These are phyloP conservation scores for Rhizophlyctis rosea DNA, from an alignment of 192 early-diverging fungal genomes.

Conservation along the genomic window DNA sequence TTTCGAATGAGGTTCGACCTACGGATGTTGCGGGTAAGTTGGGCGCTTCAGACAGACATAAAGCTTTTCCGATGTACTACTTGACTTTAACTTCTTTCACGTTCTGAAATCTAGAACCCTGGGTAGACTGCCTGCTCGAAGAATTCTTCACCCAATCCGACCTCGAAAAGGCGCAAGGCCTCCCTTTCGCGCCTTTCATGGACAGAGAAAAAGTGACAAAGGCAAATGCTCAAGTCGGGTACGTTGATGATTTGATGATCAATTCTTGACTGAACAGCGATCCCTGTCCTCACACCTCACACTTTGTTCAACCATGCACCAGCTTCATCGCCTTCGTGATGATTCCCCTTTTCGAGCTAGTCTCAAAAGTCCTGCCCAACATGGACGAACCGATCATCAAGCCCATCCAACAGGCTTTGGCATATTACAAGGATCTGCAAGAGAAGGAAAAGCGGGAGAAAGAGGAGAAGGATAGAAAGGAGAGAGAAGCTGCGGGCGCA, in stretches of 20 bases:
- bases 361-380: conserved; percentile 42
- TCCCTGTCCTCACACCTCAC: background rate
- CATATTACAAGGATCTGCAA: conserved; percentile 50
- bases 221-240: no score
- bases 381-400: conserved; percentile 40
- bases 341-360: conserved; percentile 50
- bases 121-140: conserved; percentile 51
- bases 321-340: conserved; percentile 53
- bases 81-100: no score
- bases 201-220: conserved; percentile 57
- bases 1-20: conserved; percentile 40
- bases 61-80: conserved; percentile 3
- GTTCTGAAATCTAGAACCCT: no score
- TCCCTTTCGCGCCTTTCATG: conserved; percentile 50
- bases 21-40: conserved; percentile 33
- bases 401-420: conserved; percentile 40
- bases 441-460: no score
- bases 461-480: no score
- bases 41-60: no score
- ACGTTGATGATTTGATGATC: no score
- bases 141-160: conserved; percentile 53
- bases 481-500: no score
- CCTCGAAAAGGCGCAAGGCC: conserved; percentile 46
- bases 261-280: background rate
- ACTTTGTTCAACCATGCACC: no score